Evolutionary conservation across 495 filamentous ascomycete species (phyloP).

Genomic region (Pyrenopolyporus hunteri): DNA sequence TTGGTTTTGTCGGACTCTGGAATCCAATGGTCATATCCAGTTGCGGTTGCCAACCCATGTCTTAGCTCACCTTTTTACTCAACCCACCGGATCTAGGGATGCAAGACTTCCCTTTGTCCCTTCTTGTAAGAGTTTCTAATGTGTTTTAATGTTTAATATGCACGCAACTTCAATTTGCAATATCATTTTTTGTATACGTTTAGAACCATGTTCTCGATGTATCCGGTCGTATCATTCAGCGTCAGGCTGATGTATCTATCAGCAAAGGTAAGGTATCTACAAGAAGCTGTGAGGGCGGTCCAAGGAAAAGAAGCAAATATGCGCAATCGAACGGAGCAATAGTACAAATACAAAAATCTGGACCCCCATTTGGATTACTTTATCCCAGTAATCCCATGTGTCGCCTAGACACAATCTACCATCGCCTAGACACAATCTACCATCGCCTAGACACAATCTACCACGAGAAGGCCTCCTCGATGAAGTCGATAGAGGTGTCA

Average conservation of each 20-base stretch:
- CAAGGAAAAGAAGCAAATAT: conserved; percentile 36
- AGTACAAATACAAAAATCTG: conserved; percentile 13
- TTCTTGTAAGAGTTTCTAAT: too few species aligned
- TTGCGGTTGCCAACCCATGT: neutral
- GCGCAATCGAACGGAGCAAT: conserved; percentile 31
- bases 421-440: too few species aligned
- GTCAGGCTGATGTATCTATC: conserved; percentile 25
- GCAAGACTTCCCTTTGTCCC: neutral
- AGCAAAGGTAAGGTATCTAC: conserved; percentile 34
- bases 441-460: conserved; percentile 40
- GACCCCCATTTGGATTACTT: neutral
- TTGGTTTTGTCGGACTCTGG: neutral
- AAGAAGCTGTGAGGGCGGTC: conserved; percentile 26
- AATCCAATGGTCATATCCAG: neutral
- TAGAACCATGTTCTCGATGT: conserved; percentile 34
- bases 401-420: too few species aligned
- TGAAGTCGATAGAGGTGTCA: conserved; percentile 78
- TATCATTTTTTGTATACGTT: too few species aligned
- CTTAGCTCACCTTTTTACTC: neutral
- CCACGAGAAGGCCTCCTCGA: conserved; percentile 95
- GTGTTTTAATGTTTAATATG: too few species aligned
- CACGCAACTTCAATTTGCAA: too few species aligned
- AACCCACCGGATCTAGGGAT: too few species aligned
- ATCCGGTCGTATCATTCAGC: conserved; percentile 21
- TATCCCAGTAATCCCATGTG: neutral